Percentiles rank a stretch among this genome's conserved stretches.
Conservation (phyloP, 2,329 filamentous ascomycete species). For the Fusarium tricinctum region DNA sequence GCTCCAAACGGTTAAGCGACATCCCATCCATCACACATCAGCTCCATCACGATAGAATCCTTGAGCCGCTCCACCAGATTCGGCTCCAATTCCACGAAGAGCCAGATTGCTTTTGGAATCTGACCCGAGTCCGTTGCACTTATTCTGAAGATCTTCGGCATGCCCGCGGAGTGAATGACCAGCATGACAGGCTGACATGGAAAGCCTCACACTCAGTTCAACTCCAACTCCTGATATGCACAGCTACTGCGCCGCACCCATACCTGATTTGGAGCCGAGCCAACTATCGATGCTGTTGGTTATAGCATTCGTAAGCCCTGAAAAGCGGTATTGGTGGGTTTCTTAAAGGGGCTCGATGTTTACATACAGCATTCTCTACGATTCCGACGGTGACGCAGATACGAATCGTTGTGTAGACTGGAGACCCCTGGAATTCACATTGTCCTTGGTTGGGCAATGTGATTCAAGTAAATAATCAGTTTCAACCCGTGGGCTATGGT, state of each 20-base stretch:
- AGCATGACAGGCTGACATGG: constrained; percentile 8
- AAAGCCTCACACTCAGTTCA: constrained; percentile 18
- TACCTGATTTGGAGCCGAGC: constrained; percentile 5
- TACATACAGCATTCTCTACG: no score
- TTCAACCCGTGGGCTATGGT: constrained; percentile 23
- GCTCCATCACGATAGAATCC: constrained; percentile 27
- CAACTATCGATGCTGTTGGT: constrained; percentile 11
- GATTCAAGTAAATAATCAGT: constrained; percentile 7
- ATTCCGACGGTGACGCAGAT: background rate
- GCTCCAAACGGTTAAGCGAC: constrained; percentile 32
- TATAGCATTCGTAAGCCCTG: constrained; percentile 20
- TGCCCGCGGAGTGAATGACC: constrained; percentile 8
- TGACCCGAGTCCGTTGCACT: constrained; percentile 34
- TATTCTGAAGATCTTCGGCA: constrained; percentile 36
- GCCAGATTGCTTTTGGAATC: constrained; percentile 39
- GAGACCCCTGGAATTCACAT: constrained; percentile 11
- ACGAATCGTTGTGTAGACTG: constrained; percentile 3
- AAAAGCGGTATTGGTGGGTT: constrained; percentile 13
- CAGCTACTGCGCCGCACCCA: constrained; percentile 30
- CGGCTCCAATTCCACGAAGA: constrained; percentile 18
- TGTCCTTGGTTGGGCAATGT: constrained; percentile 20
- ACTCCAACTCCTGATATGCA: constrained; percentile 8
- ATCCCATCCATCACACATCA: constrained; percentile 3
- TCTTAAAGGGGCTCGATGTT: no score
- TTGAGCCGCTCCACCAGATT: constrained; percentile 12